Percentiles rank a stretch among this genome's conserved stretches.
These are phyloP conservation scores for Telopea speciosissima DNA, from an alignment of 177 flowering plant species.

Conservation along the genomic window DNA sequence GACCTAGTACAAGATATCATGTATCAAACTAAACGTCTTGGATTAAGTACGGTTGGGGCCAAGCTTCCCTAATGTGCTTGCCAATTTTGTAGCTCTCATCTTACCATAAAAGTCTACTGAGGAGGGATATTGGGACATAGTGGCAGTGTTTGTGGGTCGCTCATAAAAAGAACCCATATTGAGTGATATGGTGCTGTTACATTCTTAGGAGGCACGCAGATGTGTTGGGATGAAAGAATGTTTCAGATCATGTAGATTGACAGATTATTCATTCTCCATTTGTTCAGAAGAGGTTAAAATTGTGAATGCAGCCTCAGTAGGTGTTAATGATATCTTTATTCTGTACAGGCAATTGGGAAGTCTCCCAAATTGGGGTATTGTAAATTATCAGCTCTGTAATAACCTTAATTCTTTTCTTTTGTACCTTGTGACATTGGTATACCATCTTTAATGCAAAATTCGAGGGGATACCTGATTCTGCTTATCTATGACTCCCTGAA, in stretches of 20 bases:
- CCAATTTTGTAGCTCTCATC: not conserved
- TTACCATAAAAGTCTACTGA: not conserved
- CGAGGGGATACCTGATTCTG: too few relatives aligned
- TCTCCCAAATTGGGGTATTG: not conserved
- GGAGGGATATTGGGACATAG: not conserved
- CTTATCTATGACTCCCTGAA: too few relatives aligned
- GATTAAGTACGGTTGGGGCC: not conserved
- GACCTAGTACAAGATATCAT: not conserved
- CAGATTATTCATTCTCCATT: not conserved
- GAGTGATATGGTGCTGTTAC: not conserved
- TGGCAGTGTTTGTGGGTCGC: not conserved
- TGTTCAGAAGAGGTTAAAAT: not conserved
- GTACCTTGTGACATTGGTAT: too few relatives aligned
- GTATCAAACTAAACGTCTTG: too few relatives aligned
- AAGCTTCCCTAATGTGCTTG: not conserved
- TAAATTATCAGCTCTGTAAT: not conserved
- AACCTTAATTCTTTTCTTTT: not conserved
- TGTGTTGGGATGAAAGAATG: not conserved
- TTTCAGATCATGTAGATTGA: not conserved
- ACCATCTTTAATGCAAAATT: too few relatives aligned
- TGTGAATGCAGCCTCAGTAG: constrained; percentile 1
- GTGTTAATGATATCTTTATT: not conserved
- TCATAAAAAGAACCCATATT: not conserved
- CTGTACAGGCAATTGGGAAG: not conserved
- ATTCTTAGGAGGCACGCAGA: not conserved